phyloP scores from a whole-genome alignment of 2,329 filamentous ascomycete genomes.

The Aspergillus clavatus region DNA sequence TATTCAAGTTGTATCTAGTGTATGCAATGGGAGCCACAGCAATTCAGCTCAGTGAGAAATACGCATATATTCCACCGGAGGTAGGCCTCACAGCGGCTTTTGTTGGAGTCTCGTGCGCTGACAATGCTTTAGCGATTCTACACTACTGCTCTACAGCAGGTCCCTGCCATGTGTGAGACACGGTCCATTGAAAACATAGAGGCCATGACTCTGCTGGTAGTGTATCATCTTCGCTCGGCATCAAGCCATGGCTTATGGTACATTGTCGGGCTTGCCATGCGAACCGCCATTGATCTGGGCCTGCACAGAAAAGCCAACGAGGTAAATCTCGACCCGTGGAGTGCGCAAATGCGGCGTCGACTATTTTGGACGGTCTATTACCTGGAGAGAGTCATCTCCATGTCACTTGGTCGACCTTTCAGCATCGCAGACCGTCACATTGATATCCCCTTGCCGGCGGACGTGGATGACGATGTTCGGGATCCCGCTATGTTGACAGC shows the following conservation, averaged over 20 bases:
- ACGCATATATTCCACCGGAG: conserved; percentile 41
- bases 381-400: conserved; percentile 47
- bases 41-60: conserved; percentile 46
- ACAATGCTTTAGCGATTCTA: conserved; percentile 43
- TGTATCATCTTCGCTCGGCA: conserved; percentile 49
- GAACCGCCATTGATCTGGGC: conserved; percentile 50
- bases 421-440: conserved; percentile 51
- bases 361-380: conserved; percentile 53
- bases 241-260: conserved; percentile 52
- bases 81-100: conserved; percentile 20
- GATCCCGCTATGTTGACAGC: conserved; percentile 32
- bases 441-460: conserved; percentile 46
- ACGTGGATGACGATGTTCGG: conserved; percentile 40
- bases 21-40: conserved; percentile 51
- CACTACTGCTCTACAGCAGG: conserved; percentile 47
- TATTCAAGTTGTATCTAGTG: conserved; percentile 50
- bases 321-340: conserved; percentile 37
- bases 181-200: conserved; percentile 50
- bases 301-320: conserved; percentile 48
- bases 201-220: conserved; percentile 48
- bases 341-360: conserved; percentile 44
- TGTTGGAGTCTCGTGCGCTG: neutral
- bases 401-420: conserved; percentile 48
- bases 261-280: conserved; percentile 52
- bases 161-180: conserved; percentile 46